These are phyloP conservation scores for Entophlyctis luteolus DNA, from an alignment of 192 early-diverging fungal species.

Conservation along the genomic window DNA sequence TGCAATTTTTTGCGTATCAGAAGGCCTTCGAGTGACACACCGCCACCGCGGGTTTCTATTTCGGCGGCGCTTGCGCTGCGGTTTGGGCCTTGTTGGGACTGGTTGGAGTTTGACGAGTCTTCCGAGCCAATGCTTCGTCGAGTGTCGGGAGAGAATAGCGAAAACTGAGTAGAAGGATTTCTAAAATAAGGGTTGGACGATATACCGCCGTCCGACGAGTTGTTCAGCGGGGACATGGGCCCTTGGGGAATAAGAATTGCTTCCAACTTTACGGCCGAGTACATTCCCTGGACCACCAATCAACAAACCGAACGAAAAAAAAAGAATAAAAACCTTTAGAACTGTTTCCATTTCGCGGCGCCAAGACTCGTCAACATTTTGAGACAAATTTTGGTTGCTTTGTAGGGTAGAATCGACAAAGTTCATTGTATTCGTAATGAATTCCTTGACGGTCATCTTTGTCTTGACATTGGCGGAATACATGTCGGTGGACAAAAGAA, in stretches of 20 bases:
- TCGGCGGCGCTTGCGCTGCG: too few species aligned
- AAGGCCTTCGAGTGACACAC: conserved; percentile 58
- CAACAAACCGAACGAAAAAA: too few species aligned
- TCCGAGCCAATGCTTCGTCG: not conserved
- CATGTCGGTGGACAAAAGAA: conserved; percentile 90
- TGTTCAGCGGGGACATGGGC: too few species aligned
- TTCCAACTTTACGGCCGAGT: too few species aligned
- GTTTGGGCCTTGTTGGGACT: too few species aligned
- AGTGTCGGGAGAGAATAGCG: not conserved
- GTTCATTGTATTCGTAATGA: conserved; percentile 31
- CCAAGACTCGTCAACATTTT: conserved; percentile 45
- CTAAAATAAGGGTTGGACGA: too few species aligned
- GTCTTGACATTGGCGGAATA: conserved; percentile 65
- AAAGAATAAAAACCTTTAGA: conserved; percentile 1
- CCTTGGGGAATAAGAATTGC: too few species aligned
- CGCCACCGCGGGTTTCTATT: not conserved
- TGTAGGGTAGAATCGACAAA: conserved; percentile 29
- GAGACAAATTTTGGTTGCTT: not conserved
- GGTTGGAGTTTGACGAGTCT: too few species aligned
- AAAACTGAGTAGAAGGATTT: too few species aligned
- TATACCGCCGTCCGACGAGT: too few species aligned
- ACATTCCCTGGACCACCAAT: too few species aligned
- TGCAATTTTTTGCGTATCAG: conserved; percentile 78
- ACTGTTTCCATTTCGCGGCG: conserved; percentile 45
- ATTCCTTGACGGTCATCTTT: conserved; percentile 67